Evolutionary conservation across 306 rosid species (phyloP), one percentile per base, ranked within the genome.

Genomic region (Hippophae gyantsensis): DNA sequence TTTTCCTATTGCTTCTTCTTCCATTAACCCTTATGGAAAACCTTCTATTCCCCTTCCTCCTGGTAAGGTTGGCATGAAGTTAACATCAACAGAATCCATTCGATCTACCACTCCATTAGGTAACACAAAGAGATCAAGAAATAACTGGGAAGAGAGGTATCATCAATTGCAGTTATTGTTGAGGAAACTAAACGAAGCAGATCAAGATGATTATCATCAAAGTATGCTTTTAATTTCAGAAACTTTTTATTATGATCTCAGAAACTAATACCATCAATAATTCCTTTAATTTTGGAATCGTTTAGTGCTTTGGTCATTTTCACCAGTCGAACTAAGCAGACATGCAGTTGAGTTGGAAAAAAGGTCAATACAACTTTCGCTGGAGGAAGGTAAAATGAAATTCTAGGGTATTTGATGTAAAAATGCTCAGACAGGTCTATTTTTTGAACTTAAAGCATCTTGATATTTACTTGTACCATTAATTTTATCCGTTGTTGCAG

Each of bases 321-420:
- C 96, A 68, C 72, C 99, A 1, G 77, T 74, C 67, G 95, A 88
- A 66, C 89, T 92, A 59, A 92, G 89, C 72, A 75, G 86, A 65
- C 88, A 81, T 73, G 99, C 99, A 18, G 93, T 92, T 71, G 99
- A 83, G 64, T 73, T 92, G 79, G 99, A 92, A 74, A 92, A 83
- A 80, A 88, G 95, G 72, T 83, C 99, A 32, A 92, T 92, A 69
- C 95, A 92, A 76, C 99, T 92, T 74, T 88, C 96, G 8, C 75
- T 92, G 10, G 95, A 92, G 80, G 99, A 92, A 92, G 98, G 98
- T 92, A 81, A 57, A 64, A 50, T 18, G 48, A 55, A 26, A 49
- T 48, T 55, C 6, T 52, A 51, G 38, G 38, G 38, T 32, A 32
- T 32, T 32, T 32, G 4, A 2, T 32, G 38, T 32, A 32, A 32